Evolutionary conservation across 306 rosid genomes (phyloP).

Genomic region (Glycyrrhiza uralensis): DNA sequence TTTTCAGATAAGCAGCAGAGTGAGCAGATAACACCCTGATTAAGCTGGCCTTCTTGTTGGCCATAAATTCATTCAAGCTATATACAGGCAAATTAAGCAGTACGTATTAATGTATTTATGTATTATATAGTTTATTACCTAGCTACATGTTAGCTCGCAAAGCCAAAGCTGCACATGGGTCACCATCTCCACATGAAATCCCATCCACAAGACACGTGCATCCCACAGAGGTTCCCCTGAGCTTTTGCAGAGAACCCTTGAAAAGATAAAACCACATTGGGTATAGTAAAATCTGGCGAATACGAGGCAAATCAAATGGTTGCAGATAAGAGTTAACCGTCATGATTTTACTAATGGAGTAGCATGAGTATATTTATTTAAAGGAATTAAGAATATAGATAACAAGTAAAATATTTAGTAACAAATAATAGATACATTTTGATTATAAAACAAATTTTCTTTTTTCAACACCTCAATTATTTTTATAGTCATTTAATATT

Average conservation of each 20-base stretch:
- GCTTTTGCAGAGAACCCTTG: conserved; percentile 31
- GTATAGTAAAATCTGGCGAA: neutral
- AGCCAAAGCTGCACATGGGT: conserved; percentile 57
- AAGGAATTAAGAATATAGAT: neutral
- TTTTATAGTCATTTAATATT: no score
- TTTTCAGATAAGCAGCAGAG: conserved; percentile 30
- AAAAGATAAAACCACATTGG: conserved; percentile 21
- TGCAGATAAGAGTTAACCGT: neutral
- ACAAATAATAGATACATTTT: no score
- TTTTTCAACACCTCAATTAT: no score
- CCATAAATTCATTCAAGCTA: conserved; percentile 7
- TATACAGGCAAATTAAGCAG: neutral
- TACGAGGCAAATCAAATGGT: conserved; percentile 23
- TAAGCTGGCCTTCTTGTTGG: conserved; percentile 48
- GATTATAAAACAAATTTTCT: no score
- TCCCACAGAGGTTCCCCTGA: conserved; percentile 36
- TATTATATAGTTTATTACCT: neutral
- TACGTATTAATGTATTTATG: neutral
- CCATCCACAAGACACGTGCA: conserved; percentile 64
- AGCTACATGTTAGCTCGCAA: neutral
- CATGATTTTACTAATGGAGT: neutral
- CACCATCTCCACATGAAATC: conserved; percentile 52
- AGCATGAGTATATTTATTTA: neutral
- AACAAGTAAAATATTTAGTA: neutral
- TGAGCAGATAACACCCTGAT: conserved; percentile 28